Evolutionary conservation across 257 asterid species (phyloP).

Genomic region (Pogostemon cablin): DNA sequence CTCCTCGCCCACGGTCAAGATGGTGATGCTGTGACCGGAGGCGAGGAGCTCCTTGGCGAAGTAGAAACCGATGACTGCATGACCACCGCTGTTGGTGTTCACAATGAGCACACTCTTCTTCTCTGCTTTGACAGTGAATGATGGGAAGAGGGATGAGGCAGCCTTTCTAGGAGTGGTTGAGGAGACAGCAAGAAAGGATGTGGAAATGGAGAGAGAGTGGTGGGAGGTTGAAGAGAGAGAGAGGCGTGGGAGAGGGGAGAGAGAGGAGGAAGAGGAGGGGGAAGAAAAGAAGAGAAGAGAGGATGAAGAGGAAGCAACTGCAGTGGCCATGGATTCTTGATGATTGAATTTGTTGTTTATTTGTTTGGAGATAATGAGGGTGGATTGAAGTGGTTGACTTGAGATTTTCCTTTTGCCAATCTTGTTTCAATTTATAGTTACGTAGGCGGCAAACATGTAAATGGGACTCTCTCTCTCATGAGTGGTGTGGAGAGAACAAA

Average conservation of each 20-base stretch:
- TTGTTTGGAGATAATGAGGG: neutral
- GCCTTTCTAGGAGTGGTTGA: conserved; percentile 36
- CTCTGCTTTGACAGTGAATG: conserved; percentile 65
- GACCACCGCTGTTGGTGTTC: conserved; percentile 91
- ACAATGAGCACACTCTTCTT: conserved; percentile 84
- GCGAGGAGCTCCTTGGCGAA: conserved; percentile 86
- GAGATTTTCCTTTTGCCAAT: conserved; percentile 5
- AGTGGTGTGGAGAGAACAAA: conserved; percentile 3
- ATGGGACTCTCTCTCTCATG: conserved; percentile 8
- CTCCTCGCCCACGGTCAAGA: conserved; percentile 88
- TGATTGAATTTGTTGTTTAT: conserved; percentile 24
- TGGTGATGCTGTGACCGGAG: conserved; percentile 74
- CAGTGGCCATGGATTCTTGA: conserved; percentile 65
- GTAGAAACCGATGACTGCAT: conserved; percentile 90
- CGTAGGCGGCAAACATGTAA: conserved; percentile 22
- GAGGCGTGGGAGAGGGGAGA: conserved; percentile 41
- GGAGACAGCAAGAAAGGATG: conserved; percentile 44
- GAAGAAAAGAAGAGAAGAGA: conserved; percentile 48
- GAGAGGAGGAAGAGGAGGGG: conserved; percentile 47
- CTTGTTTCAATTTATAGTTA: conserved; percentile 34
- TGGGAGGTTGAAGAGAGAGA: conserved; percentile 62
- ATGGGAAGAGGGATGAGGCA: conserved; percentile 26
- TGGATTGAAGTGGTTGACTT: conserved; percentile 23
- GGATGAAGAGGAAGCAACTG: conserved; percentile 53
- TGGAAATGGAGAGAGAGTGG: conserved; percentile 49